Conservation (phyloP, 768 basidiomycete genomes). For the Pleurotus tuoliensis region DNA sequence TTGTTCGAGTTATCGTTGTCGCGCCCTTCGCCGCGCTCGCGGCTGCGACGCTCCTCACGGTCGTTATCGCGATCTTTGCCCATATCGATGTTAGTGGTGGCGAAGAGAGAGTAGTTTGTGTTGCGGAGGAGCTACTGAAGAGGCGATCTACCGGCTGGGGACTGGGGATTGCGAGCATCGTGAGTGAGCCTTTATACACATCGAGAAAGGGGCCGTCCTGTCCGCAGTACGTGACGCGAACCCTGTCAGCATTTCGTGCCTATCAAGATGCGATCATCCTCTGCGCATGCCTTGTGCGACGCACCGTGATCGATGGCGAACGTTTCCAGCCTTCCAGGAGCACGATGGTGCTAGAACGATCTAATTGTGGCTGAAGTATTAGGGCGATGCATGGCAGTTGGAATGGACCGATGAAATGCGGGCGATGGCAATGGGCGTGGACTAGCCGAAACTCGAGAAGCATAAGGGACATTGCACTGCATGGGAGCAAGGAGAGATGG, state of each 20-base stretch:
- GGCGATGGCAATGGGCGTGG: too few relatives aligned
- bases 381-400: background rate
- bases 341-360: background rate
- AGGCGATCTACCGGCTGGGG: too few relatives aligned
- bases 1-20: background rate
- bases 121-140: too few relatives aligned
- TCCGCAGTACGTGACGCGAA: background rate
- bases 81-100: background rate
- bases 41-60: background rate
- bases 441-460: too few relatives aligned
- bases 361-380: background rate
- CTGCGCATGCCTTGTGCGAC: background rate
- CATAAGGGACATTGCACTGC: too few relatives aligned
- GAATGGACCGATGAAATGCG: background rate
- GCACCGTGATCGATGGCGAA: background rate
- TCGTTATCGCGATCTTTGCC: background rate
- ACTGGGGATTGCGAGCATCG: too few relatives aligned
- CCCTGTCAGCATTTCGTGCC: background rate
- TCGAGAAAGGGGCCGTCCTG: background rate
- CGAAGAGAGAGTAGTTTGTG: too few relatives aligned
- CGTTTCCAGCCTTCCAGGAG: background rate
- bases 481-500: too few relatives aligned
- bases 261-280: background rate
- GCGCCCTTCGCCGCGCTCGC: background rate
- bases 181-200: background rate